Base-by-base conservation (phyloP, 2,329 filamentous ascomycete genomes). In the Penicillium occitanis region DNA sequence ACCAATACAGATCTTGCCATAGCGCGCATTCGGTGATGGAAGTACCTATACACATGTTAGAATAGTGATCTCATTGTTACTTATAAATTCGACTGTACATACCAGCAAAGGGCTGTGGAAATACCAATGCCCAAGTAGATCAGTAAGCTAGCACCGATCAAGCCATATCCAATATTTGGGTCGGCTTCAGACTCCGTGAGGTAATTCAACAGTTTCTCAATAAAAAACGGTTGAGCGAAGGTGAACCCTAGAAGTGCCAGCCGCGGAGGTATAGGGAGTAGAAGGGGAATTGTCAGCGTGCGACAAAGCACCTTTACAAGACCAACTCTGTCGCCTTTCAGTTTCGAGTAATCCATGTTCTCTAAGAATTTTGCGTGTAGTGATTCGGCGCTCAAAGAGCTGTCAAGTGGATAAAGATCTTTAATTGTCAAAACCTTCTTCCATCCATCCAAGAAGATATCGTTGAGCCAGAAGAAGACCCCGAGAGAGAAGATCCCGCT, bases 391-490 rank as follows among this genome's bases (percentile, higher is more conserved):
- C 48, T 53, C 17, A 64, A 42, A 37, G 50, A 73, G 65, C 82
- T 81, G 67, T 85, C 83, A 44, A 84, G 71, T 1, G 73, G 68
- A 67, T 75, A 78, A 3, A 84, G 73, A 63, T 83, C 80, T 3
- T 80, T 75, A 0, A 82, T 70, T 1, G 69, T 68, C 30, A 83
- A 65, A 5, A 76, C 69, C 6, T 77, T 79, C 2, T 73, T 75
- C 73, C 79, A 84, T 0, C 83, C 82, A n/a, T 74, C 73, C 17
- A 76, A 74, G 28, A 86, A 79, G 3, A 85, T 70, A 1, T 76
- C 74, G 50, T 79, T 81, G 40, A 84, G 73, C 83, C 83, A 85
- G 73, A 77, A 81, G 68, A 85, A 85, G 25, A 82, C 69, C 1
- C 74, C 75, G 13, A 76, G 74, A 51, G 73, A 81, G 70, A 81